Percentiles rank a stretch among this genome's conserved stretches.
Evolutionary conservation across 768 basidiomycete species (phyloP).

Genomic region (Mycena latifolia): DNA sequence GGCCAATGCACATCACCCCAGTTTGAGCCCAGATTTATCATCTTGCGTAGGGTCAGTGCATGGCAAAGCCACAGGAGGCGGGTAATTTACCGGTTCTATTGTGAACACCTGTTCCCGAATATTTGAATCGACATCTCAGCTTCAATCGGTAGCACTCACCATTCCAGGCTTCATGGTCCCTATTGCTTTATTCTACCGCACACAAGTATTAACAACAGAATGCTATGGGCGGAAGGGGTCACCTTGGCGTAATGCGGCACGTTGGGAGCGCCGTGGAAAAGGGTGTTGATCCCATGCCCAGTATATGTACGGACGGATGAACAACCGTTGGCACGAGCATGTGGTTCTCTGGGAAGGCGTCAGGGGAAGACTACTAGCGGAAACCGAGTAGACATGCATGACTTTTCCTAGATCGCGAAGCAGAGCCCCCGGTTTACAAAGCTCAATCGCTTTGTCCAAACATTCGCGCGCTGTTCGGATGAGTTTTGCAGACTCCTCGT

Average conservation of each 20-base stretch:
- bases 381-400: conserved; percentile 68
- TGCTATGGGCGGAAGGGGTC: neutral
- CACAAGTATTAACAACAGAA: neutral
- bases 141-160: conserved; percentile 59
- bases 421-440: conserved; percentile 94
- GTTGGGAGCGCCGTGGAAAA: conserved; percentile 90
- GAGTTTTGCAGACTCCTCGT: conserved; percentile 85
- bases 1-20: conserved; percentile 90
- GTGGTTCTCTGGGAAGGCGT: conserved; percentile 72
- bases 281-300: conserved; percentile 89
- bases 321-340: conserved; percentile 87
- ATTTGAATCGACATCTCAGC: conserved; percentile 18
- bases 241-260: conserved; percentile 92
- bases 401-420: conserved; percentile 90
- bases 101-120: conserved; percentile 65
- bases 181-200: conserved; percentile 77
- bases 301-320: conserved; percentile 94
- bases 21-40: conserved; percentile 90
- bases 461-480: conserved; percentile 86
- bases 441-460: conserved; percentile 89
- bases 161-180: conserved; percentile 96
- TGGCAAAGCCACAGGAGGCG: conserved; percentile 7
- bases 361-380: neutral
- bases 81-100: conserved; percentile 76
- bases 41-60: conserved; percentile 57